Evolutionary conservation across 1,284 basidiomycete genomes (phyloP), one percentile per base, ranked within the genome.

Genomic region (Melampsora abietis-canadensis): DNA sequence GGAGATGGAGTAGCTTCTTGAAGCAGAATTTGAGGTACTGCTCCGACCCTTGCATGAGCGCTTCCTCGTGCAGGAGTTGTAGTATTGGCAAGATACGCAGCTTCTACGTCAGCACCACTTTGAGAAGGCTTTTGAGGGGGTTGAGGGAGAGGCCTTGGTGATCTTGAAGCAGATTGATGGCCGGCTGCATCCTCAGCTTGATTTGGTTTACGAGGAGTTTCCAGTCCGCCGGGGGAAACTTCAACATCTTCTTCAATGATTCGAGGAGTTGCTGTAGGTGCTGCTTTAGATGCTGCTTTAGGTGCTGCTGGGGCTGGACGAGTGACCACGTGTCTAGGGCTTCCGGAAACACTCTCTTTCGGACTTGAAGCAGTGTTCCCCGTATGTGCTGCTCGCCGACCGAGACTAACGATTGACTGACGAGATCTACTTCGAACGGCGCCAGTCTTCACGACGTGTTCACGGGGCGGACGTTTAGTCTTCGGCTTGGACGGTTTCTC

Each of bases 1-100:
- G 77, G 78, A 74, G 7, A 77, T 72, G 40, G 81, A 1, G 84
- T 84, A 17, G 84, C 82, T 66, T 83, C 80, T 70, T 85, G 84
- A 0, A 85, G 77, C 21, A 81, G 81, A 70, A 85, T 85, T 12
- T 80, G 77, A 7, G 84, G 81, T 69, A 80, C 68, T 77, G 75
- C 30, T 78, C 80, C 24, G 79, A 79, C 63, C 76, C 72, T 31
- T 77, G 68, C 17, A 77, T 66, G n/a, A 78, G 80, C 19, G 78
- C 68, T 24, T 76, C 66, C 12, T 80, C 78, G 74, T 78, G 79
- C 27, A 69, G 76, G 64, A 12, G 75, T 78, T 2, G 80, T 78
- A 14, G 82, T 82, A 77, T 82, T 83, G 75, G 82, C 83, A 0
- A 82, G 81, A 19, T 81, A 82, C 0, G 83, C 82, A 27, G 19